Percentiles rank a stretch among this genome's conserved stretches.
Conservation (phyloP, 768 basidiomycete genomes). For the Cyclocybe cylindracea region DNA sequence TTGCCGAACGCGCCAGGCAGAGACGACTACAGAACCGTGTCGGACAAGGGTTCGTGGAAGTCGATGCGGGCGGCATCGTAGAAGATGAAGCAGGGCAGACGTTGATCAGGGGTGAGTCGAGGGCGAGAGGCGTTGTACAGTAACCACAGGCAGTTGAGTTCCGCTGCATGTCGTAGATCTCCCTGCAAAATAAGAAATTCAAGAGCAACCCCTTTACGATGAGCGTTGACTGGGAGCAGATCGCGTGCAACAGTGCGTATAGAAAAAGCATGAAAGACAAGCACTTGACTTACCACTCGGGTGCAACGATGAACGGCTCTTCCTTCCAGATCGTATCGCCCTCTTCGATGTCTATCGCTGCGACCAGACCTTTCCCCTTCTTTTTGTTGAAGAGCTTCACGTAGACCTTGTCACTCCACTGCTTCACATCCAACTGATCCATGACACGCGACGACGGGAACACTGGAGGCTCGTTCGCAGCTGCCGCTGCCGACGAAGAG, state of each 20-base stretch:
- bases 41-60: conserved; percentile 47
- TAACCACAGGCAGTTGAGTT: conserved; percentile 63
- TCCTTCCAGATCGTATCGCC: conserved; percentile 86
- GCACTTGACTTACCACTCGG: conserved; percentile 61
- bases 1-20: conserved; percentile 66
- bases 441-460: conserved; percentile 70
- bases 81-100: conserved; percentile 51
- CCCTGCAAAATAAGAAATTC: conserved; percentile 45
- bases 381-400: conserved; percentile 67
- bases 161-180: conserved; percentile 71
- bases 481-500: conserved; percentile 9
- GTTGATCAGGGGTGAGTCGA: conserved; percentile 46
- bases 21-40: conserved; percentile 80
- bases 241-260: neutral
- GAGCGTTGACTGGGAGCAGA: neutral
- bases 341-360: conserved; percentile 61
- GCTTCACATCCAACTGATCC: conserved; percentile 57
- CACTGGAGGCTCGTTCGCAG: conserved; percentile 19
- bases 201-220: conserved; percentile 3
- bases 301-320: conserved; percentile 77
- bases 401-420: conserved; percentile 64
- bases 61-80: conserved; percentile 34
- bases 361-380: conserved; percentile 86
- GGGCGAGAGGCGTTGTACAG: conserved; percentile 68
- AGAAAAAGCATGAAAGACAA: neutral